Conservation (phyloP, 257 asterid genomes). For the Anisodus tanguticus region DNA sequence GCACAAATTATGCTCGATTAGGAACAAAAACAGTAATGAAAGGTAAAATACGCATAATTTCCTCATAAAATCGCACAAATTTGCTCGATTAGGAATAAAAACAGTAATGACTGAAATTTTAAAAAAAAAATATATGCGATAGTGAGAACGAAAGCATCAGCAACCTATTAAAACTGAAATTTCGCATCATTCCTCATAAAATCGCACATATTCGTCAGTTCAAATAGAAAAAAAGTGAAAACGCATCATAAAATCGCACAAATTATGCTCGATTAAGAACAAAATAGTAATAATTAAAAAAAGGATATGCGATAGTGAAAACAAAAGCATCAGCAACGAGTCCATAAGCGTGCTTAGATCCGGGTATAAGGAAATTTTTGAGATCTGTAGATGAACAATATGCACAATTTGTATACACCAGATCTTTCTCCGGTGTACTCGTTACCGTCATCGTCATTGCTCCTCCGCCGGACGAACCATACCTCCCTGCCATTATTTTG, state of each 20-base stretch:
- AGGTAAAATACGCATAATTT: background rate
- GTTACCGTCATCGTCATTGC: slow-evolving; percentile 71
- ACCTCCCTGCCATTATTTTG: slow-evolving; percentile 56
- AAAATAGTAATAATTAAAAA: slow-evolving; percentile 32
- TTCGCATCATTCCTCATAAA: too few relatives aligned
- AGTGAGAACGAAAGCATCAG: slow-evolving; percentile 73
- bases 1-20: background rate
- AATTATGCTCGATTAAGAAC: background rate
- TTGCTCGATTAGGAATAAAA: background rate
- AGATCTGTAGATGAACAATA: slow-evolving; percentile 78
- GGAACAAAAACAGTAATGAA: background rate
- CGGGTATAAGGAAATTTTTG: slow-evolving; percentile 64
- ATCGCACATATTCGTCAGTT: background rate
- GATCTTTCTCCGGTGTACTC: slow-evolving; percentile 80
- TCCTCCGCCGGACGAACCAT: slow-evolving; percentile 22
- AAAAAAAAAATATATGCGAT: slow-evolving; percentile 82
- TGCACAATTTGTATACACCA: slow-evolving; percentile 76
- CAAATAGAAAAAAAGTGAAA: background rate
- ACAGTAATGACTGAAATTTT: background rate
- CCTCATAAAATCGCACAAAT: background rate
- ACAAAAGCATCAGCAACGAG: slow-evolving; percentile 67
- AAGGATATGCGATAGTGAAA: slow-evolving; percentile 88
- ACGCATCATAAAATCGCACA: too few relatives aligned
- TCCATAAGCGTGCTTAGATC: slow-evolving; percentile 66
- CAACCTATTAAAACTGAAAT: slow-evolving; percentile 30